These are phyloP conservation scores for Trichophyton benhamiae DNA, from an alignment of 2,329 filamentous ascomycete genomes.

Conservation along the genomic window DNA sequence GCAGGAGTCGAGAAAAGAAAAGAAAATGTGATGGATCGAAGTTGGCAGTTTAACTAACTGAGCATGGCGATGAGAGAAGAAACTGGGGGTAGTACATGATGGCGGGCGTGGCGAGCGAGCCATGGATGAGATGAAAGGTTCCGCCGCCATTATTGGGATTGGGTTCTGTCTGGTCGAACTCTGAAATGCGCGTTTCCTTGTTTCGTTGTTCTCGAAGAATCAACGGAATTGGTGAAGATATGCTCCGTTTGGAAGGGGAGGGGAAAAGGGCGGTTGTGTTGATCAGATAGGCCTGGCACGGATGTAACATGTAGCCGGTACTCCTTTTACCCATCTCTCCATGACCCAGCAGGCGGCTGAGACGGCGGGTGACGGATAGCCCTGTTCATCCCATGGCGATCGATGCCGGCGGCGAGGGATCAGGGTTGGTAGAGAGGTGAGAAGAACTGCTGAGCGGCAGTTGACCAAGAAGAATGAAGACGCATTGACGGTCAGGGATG, in stretches of 20 bases:
- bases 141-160: neutral
- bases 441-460: too few species aligned
- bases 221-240: neutral
- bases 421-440: neutral
- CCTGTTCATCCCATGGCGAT: neutral
- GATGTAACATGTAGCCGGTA: neutral
- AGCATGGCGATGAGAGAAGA: neutral
- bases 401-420: neutral
- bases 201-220: neutral
- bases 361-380: slow-evolving; percentile 1
- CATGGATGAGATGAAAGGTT: neutral
- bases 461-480: neutral
- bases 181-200: too few species aligned
- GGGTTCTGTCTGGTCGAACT: too few species aligned
- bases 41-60: neutral
- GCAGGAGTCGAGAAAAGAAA: neutral
- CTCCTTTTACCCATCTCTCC: too few species aligned
- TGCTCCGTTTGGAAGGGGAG: neutral
- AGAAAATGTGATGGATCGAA: neutral
- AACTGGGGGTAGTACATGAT: neutral
- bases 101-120: neutral
- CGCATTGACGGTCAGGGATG: neutral
- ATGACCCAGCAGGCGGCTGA: neutral
- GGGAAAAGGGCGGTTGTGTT: too few species aligned
- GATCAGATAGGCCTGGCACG: neutral